phyloP scores from a whole-genome alignment of 2,329 filamentous ascomycete genomes.

The Epichloe bromicola region DNA sequence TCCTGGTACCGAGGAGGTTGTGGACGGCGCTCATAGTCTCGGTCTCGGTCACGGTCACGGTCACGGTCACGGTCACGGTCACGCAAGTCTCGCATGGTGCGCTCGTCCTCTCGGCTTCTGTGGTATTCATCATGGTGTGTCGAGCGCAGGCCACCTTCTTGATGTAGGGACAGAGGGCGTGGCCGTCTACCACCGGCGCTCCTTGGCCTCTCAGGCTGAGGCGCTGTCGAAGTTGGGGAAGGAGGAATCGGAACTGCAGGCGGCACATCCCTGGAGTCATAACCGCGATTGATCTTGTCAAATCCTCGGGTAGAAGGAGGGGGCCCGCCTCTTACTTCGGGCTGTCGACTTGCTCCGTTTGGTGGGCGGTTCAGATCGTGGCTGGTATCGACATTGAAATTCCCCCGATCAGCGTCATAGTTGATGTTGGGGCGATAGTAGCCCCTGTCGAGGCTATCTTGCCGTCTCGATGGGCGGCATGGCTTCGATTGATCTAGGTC shows the following conservation, averaged over 20 bases:
- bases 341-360: slow-evolving; percentile 21
- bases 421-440: slow-evolving; percentile 45
- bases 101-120: slow-evolving; percentile 35
- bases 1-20: slow-evolving; percentile 28
- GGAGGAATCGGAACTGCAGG: slow-evolving; percentile 28
- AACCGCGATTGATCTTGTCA: slow-evolving; percentile 49
- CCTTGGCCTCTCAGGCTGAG: slow-evolving; percentile 11
- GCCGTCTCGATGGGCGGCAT: slow-evolving; percentile 25
- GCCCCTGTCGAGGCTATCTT: slow-evolving; percentile 41
- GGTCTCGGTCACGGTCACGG: slow-evolving; percentile 10
- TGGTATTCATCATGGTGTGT: slow-evolving; percentile 35
- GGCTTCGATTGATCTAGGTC: slow-evolving; percentile 42
- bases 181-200: slow-evolving; percentile 11
- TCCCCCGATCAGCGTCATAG: slow-evolving; percentile 31
- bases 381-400: slow-evolving; percentile 33
- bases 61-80: slow-evolving; percentile 23
- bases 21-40: slow-evolving; percentile 19
- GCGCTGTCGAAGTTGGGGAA: slow-evolving; percentile 16
- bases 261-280: slow-evolving; percentile 31
- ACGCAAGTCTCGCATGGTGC: slow-evolving; percentile 27
- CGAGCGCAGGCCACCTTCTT: slow-evolving; percentile 32
- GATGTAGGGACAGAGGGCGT: slow-evolving; percentile 39
- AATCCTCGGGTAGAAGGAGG: slow-evolving; percentile 59
- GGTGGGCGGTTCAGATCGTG: slow-evolving; percentile 31
- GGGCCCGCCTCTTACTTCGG: slow-evolving; percentile 40